phyloP scores from a whole-genome alignment of 106 monocot genomes.

The Posidonia australis region DNA sequence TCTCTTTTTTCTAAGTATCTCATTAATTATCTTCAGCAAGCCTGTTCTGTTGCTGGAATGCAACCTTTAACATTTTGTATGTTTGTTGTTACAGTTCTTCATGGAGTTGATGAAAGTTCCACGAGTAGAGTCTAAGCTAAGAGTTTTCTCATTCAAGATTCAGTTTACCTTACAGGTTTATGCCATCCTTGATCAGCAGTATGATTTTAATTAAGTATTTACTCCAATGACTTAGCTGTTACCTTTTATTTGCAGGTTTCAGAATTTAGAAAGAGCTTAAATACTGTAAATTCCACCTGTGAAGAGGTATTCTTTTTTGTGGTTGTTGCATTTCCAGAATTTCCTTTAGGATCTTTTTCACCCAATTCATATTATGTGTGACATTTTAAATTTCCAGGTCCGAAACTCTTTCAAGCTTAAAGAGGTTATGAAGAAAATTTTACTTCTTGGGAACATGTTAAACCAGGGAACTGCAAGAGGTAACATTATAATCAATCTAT shows the following conservation, averaged over 20 bases:
- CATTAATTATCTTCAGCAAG: no score
- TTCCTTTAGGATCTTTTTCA: neutral
- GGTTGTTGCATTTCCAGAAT: neutral
- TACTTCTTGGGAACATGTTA: conserved; percentile 72
- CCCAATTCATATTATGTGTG: neutral
- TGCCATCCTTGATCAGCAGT: neutral
- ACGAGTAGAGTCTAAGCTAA: conserved; percentile 61
- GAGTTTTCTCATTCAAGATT: conserved; percentile 70
- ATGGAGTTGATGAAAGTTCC: conserved; percentile 77
- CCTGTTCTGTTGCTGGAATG: neutral
- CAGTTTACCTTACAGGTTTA: conserved; percentile 55
- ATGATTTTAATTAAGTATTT: neutral
- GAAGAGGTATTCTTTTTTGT: conserved; percentile 47
- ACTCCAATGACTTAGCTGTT: neutral
- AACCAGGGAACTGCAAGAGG: conserved; percentile 97
- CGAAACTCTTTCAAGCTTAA: conserved; percentile 78
- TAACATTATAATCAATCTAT: conserved; percentile 15
- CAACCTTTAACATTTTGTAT: neutral
- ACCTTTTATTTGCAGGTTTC: conserved; percentile 37
- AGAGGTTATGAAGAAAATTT: conserved; percentile 91
- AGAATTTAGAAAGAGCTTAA: conserved; percentile 59
- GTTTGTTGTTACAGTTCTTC: conserved; percentile 41
- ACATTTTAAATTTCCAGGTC: conserved; percentile 26
- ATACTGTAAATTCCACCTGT: conserved; percentile 51
- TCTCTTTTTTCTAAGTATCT: neutral